Base-by-base conservation (phyloP, 768 basidiomycete genomes). In the Lactarius hatsudake region DNA sequence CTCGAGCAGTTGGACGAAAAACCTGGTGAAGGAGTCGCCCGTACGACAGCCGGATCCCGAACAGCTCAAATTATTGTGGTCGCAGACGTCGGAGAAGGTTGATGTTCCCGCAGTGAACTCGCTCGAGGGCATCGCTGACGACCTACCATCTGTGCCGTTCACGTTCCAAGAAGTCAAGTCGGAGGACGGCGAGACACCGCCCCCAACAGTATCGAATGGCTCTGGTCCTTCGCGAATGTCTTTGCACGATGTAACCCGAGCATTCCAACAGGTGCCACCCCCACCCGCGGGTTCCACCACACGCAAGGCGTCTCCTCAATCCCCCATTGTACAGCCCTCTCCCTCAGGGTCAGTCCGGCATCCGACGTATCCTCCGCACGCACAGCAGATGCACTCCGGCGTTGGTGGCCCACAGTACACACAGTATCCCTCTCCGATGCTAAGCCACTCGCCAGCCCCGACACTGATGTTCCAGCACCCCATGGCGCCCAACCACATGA, bases 111-210 rank as follows among this genome's bases (percentile, higher is more conserved):
- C 85, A 10, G 82, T 89, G 28, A 96, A 95, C 75, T 94, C 93
- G 2, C 78, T 96, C 65, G 88, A 93, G 73, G 89, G 87, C 20
- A 92, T 96, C 64, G 86, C 87, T 32, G 92, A 94, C 73, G 94
- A 95, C 73, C 79, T 93, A 63, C 88, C 89, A 36, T 81, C 87
- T 28, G 79, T 94, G 36, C 91, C 92, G 13, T 91, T 91, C 76
- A 88, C 89, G 6, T 75, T 94, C 40, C 91, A 90, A 73, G 93
- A 94, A 64, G 88, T 93, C 61, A 94, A 93, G 74, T 90, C 91
- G 13, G 92, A 93, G 74, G 91, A 90, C 71, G 92, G 90, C 23
- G 88, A 87, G 74, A 91, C 90, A 2, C 89, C 91, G 2, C 90
- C 90, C 17, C 86, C 89, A 9, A 79, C 83, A 5, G 79, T 85